phyloP scores from a whole-genome alignment of 139 green algal species.

The Haematococcus sp. region DNA sequence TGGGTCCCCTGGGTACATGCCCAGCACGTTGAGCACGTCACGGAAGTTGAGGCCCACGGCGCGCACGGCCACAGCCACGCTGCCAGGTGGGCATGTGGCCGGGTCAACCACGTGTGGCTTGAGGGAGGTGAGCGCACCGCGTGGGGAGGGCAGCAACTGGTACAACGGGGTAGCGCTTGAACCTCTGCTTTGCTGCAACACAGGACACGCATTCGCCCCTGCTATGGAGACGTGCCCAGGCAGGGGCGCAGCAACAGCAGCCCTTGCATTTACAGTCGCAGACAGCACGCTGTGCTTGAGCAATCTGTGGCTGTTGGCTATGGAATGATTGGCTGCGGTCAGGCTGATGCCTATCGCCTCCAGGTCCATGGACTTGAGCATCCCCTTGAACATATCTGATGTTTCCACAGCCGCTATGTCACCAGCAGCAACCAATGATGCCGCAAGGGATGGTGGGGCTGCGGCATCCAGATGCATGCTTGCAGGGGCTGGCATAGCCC shows the following conservation, averaged over 20 bases:
- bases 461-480: neutral
- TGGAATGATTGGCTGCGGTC: too few relatives aligned
- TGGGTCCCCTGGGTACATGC: conserved; percentile 84
- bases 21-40: conserved; percentile 70
- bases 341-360: too few relatives aligned
- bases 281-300: too few relatives aligned
- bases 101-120: conserved; percentile 28
- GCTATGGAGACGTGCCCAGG: neutral
- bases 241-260: neutral
- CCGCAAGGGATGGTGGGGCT: too few relatives aligned
- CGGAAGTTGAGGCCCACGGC: conserved; percentile 84
- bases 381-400: neutral
- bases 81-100: conserved; percentile 6
- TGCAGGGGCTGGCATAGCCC: neutral
- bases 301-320: too few relatives aligned
- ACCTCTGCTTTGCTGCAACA: neutral
- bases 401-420: neutral
- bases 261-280: neutral
- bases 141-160: conserved; percentile 45
- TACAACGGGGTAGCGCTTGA: neutral
- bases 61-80: conserved; percentile 59
- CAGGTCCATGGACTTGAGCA: neutral
- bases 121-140: conserved; percentile 52
- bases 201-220: neutral
- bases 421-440: neutral